Base-by-base conservation (phyloP, 805 yeast species). In the Isabelozyma rhagii region DNA sequence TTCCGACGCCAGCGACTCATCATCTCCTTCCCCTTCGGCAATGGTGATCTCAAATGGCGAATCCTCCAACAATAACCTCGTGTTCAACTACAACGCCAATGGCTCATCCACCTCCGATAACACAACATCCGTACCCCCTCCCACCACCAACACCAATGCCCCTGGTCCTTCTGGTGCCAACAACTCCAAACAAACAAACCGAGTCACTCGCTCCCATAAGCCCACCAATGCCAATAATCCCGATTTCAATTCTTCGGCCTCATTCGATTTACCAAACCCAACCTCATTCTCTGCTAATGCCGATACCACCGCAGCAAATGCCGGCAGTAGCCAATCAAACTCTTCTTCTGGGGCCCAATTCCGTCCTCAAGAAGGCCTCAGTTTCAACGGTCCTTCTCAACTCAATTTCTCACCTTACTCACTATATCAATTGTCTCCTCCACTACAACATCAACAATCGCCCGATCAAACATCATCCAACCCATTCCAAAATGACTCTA, bases 331-430 rank as follows among this genome's bases (percentile, higher is more conserved):
- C 36, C 36, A 21, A 21, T 4, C 25, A 21, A 21, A 21, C 25
- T 31, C 36, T 5, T 41, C 50, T 6, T 43, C 58, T 6, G 56
- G 60, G 11, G 57, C 57, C 49, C 68, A 62, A 36, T 64, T 63
- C 52, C 58, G 58, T 29, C 67, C 66, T 3, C 64, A 62, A 21
- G 62, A 60, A 50, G 64, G 66, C 17, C 55, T 64, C 25, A 61
- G 54, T 48, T 64, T 63, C n/a, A 51, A 54, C 27, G 56, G 55
- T 8, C 50, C 57, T 14, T 53, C 62, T 44, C 51, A 54, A 18
- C 17, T 49, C 21, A 49, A 47, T 40, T 47, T 55, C 46, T 46
- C 57, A 44, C 57, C 51, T 34, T 57, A 53, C 48, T 51, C 55
- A 39, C 49, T 54, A 47, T 56, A 55, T 43, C 56, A 48, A 39